These are phyloP conservation scores for Collybia sordida DNA, from an alignment of 768 basidiomycete species.

Conservation along the genomic window DNA sequence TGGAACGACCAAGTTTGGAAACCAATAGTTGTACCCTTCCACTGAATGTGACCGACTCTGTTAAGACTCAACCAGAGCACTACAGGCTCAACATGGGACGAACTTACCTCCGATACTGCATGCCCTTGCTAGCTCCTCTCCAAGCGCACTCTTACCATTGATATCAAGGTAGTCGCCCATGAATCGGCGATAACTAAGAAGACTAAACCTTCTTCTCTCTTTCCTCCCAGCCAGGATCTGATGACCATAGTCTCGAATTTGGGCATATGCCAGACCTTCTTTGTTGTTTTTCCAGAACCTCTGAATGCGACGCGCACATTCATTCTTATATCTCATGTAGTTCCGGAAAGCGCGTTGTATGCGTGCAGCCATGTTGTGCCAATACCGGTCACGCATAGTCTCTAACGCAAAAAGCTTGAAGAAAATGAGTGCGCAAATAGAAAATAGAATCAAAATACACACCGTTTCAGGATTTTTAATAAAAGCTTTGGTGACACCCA, in stretches of 20 bases:
- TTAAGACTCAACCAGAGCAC: constrained; percentile 26
- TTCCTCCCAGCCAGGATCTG: constrained; percentile 89
- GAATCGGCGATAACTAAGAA: constrained; percentile 92
- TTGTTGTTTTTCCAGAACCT: constrained; percentile 99
- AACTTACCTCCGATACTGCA: constrained; percentile 74
- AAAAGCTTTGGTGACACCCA: constrained; percentile 98
- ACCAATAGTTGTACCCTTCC: constrained; percentile 79
- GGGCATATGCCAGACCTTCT: constrained; percentile 84
- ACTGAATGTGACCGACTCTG: constrained; percentile 84
- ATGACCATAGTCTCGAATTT: constrained; percentile 93
- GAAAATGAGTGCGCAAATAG: constrained; percentile 3
- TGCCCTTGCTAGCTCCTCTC: constrained; percentile 68
- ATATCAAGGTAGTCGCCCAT: constrained; percentile 95
- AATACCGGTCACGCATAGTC: constrained; percentile 98
- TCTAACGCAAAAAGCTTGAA: constrained; percentile 92
- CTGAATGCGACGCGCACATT: constrained; percentile 93
- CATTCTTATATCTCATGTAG: constrained; percentile 93
- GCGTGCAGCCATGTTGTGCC: constrained; percentile 99
- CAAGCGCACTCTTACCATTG: constrained; percentile 77
- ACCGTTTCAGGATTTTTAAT: constrained; percentile 99
- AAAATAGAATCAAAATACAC: constrained; percentile 21
- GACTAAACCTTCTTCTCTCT: constrained; percentile 90
- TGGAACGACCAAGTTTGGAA: constrained; percentile 82
- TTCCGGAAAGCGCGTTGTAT: constrained; percentile 97
- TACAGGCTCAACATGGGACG: background rate